Conservation (phyloP, 805 yeast genomes). For the Metschnikowia amazonensis region DNA sequence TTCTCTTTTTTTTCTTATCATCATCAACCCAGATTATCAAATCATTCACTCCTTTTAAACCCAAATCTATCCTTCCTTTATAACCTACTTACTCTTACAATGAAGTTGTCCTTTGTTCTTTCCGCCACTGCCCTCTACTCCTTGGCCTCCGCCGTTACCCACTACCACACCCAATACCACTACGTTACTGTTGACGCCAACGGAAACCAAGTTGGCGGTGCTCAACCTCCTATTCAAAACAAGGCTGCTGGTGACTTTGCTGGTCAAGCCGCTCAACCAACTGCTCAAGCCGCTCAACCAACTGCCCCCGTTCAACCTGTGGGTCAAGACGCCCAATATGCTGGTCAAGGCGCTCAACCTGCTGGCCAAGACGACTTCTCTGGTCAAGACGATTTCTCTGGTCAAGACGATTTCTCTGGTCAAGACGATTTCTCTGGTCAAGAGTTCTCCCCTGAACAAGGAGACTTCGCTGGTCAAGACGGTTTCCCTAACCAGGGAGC, state of each 20-base stretch:
- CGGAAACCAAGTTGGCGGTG: conserved; percentile 11
- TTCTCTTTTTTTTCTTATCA: not conserved
- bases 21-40: not conserved
- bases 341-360: too few relatives aligned
- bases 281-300: too few relatives aligned
- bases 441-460: not conserved
- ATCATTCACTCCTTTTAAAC: not conserved
- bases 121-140: conserved; percentile 22
- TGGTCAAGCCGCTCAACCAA: not conserved
- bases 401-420: not conserved
- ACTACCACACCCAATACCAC: conserved; percentile 27
- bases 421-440: not conserved
- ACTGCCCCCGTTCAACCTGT: too few relatives aligned
- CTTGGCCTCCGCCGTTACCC: conserved; percentile 23
- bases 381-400: not conserved
- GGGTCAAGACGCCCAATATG: too few relatives aligned
- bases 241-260: not conserved
- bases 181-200: conserved; percentile 24
- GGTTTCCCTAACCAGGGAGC: not conserved
- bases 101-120: conserved; percentile 8
- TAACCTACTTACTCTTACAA: not conserved
- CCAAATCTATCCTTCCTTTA: not conserved
- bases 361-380: not conserved
- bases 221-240: not conserved
- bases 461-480: not conserved